phyloP scores from a whole-genome alignment of 2,329 filamentous ascomycete species.

The Trichoderma arundinaceum region DNA sequence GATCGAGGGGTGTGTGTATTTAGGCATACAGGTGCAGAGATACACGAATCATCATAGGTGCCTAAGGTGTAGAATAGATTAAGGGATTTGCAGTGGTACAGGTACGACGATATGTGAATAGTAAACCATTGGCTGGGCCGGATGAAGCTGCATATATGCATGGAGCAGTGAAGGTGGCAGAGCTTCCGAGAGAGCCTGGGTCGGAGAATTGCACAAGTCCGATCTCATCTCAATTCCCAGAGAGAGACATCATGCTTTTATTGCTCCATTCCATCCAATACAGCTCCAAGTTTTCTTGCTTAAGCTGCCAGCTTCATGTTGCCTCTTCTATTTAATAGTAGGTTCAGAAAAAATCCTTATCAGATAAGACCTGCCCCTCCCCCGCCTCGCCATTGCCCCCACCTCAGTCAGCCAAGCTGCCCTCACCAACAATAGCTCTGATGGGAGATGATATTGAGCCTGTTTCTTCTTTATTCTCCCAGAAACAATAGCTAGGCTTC shows the following conservation, averaged over 20 bases:
- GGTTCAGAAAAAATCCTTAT: slow-evolving; percentile 17
- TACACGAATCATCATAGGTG: too few relatives aligned
- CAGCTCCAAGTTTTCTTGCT: not conserved
- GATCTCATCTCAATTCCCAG: too few relatives aligned
- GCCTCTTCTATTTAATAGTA: too few relatives aligned
- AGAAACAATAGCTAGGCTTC: not conserved
- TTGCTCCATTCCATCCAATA: too few relatives aligned
- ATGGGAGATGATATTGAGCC: not conserved
- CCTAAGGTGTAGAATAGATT: too few relatives aligned
- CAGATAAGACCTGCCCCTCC: slow-evolving; percentile 28
- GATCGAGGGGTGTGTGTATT: too few relatives aligned
- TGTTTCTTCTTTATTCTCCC: not conserved
- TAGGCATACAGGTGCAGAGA: too few relatives aligned
- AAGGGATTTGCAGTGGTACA: too few relatives aligned
- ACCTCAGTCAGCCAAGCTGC: not conserved
- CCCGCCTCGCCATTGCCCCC: slow-evolving; percentile 19
- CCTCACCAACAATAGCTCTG: not conserved
- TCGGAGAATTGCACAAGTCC: too few relatives aligned
- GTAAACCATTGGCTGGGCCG: not conserved
- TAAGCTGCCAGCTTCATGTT: too few relatives aligned
- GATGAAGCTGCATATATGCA: not conserved
- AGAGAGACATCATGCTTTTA: too few relatives aligned
- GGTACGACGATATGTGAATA: too few relatives aligned
- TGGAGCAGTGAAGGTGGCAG: not conserved
- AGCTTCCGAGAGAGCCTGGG: not conserved